Percentiles rank a stretch among this genome's conserved stretches.
Evolutionary conservation across 2,329 filamentous ascomycete species (phyloP).

Genomic region (Incumbomyces delicatus): DNA sequence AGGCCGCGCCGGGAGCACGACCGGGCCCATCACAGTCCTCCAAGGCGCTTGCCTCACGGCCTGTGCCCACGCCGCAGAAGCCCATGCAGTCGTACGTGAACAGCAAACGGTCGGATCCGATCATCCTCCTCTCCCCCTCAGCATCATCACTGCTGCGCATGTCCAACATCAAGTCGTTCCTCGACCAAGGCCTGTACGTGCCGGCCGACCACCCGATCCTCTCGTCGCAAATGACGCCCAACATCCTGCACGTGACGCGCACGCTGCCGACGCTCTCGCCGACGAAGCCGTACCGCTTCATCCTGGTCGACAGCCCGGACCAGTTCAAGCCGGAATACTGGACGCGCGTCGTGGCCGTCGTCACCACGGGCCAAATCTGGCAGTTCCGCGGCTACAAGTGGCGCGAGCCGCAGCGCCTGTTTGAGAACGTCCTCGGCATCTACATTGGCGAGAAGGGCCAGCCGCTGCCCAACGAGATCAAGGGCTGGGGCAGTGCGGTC

Average conservation of each 20-base stretch:
- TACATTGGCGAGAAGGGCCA: slow-evolving; percentile 90
- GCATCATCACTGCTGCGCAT: slow-evolving; percentile 90
- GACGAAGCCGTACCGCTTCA: slow-evolving; percentile 74
- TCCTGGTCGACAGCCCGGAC: slow-evolving; percentile 84
- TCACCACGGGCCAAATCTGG: slow-evolving; percentile 95
- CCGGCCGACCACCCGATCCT: slow-evolving; percentile 58
- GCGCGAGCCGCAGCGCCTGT: slow-evolving; percentile 78
- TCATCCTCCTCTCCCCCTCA: slow-evolving; percentile 92
- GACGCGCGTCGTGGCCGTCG: slow-evolving; percentile 88
- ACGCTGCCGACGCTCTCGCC: slow-evolving; percentile 50
- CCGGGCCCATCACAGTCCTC: slow-evolving; percentile 9
- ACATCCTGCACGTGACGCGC: slow-evolving; percentile 79
- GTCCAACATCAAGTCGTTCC: slow-evolving; percentile 91
- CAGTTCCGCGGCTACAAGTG: slow-evolving; percentile 99
- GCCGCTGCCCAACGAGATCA: slow-evolving; percentile 64
- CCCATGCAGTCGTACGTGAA: slow-evolving; percentile 15
- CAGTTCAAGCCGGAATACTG: slow-evolving; percentile 98
- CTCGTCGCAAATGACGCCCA: slow-evolving; percentile 55
- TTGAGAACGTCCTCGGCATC: slow-evolving; percentile 76
- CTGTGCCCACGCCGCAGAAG: slow-evolving; percentile 14
- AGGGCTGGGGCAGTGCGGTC: slow-evolving; percentile 77
- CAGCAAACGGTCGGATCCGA: slow-evolving; percentile 59
- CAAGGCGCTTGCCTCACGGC: slow-evolving; percentile 16
- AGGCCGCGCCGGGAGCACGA: slow-evolving; percentile 35
- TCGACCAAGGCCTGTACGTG: slow-evolving; percentile 72